Conservation (phyloP, 352 stramenopile genomes). For the Pythium brachiatum region DNA sequence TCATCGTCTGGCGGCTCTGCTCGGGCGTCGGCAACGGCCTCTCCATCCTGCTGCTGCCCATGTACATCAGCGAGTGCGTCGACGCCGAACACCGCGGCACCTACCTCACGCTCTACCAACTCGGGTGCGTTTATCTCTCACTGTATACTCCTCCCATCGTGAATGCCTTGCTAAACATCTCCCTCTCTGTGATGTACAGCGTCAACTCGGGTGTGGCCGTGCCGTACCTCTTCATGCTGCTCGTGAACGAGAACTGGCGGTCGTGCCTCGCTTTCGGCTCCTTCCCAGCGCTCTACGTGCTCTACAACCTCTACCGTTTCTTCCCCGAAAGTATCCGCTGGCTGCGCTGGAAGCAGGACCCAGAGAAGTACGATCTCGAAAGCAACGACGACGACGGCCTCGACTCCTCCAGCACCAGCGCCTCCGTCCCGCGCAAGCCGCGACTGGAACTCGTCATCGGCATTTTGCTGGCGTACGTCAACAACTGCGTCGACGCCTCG, state of each 20-base stretch:
- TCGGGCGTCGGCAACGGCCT: constrained; percentile 78
- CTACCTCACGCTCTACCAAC: constrained; percentile 78
- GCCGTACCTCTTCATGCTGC: constrained; percentile 81
- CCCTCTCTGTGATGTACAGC: constrained; percentile 17
- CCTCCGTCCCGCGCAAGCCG: constrained; percentile 23
- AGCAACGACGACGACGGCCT: constrained; percentile 17
- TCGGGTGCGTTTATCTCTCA: constrained; percentile 46
- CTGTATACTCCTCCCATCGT: neutral
- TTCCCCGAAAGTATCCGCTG: constrained; percentile 82
- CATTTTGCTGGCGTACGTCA: constrained; percentile 79
- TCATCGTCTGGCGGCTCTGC: constrained; percentile 70
- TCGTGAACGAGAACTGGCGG: constrained; percentile 74
- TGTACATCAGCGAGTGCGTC: constrained; percentile 88
- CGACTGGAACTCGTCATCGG: constrained; percentile 71
- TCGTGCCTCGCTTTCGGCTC: constrained; percentile 69
- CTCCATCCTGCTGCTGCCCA: constrained; percentile 83
- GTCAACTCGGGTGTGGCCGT: constrained; percentile 75
- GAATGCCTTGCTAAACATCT: neutral
- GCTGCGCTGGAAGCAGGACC: constrained; percentile 67
- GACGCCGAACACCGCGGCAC: constrained; percentile 54
- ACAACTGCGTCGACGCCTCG: constrained; percentile 86
- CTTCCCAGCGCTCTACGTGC: constrained; percentile 69
- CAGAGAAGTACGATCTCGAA: constrained; percentile 47
- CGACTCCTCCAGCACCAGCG: neutral
- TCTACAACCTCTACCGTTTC: constrained; percentile 70